A percentile compares a stretch with the other conserved stretches of the same genome.
Conservation (phyloP, 2,329 filamentous ascomycete genomes). For the Alternaria ethzedia region DNA sequence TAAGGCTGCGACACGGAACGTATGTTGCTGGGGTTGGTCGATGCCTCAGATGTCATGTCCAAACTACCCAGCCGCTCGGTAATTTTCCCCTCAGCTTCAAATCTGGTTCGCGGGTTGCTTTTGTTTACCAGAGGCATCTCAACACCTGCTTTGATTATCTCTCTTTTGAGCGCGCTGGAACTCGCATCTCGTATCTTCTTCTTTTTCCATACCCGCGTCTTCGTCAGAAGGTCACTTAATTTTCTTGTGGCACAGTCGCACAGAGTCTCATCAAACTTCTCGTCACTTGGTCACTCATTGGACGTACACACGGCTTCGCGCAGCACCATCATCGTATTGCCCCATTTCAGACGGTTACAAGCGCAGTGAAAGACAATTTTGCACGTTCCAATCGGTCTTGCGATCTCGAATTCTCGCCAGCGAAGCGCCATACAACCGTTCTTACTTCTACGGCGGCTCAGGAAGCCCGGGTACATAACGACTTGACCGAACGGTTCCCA, state of each 20-base stretch:
- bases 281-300: constrained; percentile 8
- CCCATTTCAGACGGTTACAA: constrained; percentile 15
- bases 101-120: not conserved
- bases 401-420: not conserved
- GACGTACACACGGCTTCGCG: constrained; percentile 1
- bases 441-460: not conserved
- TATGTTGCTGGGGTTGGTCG: not conserved
- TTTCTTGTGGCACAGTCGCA: not conserved
- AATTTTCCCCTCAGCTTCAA: not conserved
- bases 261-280: constrained; percentile 6
- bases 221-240: not conserved
- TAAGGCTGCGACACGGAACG: constrained; percentile 5
- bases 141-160: not conserved
- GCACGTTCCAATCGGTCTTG: not conserved
- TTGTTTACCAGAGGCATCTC: not conserved
- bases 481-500: not conserved
- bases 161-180: not conserved
- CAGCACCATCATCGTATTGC: constrained; percentile 6
- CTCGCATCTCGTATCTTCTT: not conserved
- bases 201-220: not conserved
- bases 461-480: not conserved
- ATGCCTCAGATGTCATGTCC: not conserved
- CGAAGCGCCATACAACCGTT: not conserved
- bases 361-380: not conserved
- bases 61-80: not conserved